Evolutionary conservation across 2,329 filamentous ascomycete genomes (phyloP).

Genomic region (Cordyceps pruinosa): DNA sequence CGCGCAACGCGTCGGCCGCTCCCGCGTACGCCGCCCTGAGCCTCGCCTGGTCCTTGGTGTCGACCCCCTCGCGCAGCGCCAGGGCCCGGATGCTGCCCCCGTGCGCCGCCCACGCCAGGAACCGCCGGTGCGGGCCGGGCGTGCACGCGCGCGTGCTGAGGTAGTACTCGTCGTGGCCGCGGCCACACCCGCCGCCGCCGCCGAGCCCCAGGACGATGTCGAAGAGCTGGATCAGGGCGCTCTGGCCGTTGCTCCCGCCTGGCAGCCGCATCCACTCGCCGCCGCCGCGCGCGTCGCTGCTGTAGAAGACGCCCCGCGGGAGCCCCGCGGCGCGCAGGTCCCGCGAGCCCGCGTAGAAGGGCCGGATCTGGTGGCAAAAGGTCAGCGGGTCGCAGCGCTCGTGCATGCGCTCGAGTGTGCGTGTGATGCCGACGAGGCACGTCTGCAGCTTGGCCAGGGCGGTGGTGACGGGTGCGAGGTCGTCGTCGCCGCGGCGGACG

Average conservation of each 20-base stretch:
- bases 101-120: constrained; percentile 62
- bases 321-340: constrained; percentile 84
- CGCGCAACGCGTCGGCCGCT: constrained; percentile 66
- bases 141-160: constrained; percentile 79
- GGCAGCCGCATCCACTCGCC: constrained; percentile 68
- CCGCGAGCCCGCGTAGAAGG: constrained; percentile 83
- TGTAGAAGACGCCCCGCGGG: constrained; percentile 73
- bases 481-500: constrained; percentile 52
- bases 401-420: constrained; percentile 72
- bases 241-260: constrained; percentile 92
- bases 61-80: constrained; percentile 42
- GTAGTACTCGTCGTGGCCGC: constrained; percentile 19
- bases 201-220: constrained; percentile 72
- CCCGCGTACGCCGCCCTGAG: constrained; percentile 53
- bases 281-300: constrained; percentile 58
- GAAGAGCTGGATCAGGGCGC: constrained; percentile 86
- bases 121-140: constrained; percentile 74
- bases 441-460: constrained; percentile 59
- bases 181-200: neutral
- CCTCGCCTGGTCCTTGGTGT: constrained; percentile 18
- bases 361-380: constrained; percentile 84
- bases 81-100: constrained; percentile 70
- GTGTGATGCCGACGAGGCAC: constrained; percentile 61
- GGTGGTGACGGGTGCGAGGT: constrained; percentile 45
- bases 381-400: constrained; percentile 74